Evolutionary conservation across 495 filamentous ascomycete genomes (phyloP).

Genomic region (Oidiodendron maius): DNA sequence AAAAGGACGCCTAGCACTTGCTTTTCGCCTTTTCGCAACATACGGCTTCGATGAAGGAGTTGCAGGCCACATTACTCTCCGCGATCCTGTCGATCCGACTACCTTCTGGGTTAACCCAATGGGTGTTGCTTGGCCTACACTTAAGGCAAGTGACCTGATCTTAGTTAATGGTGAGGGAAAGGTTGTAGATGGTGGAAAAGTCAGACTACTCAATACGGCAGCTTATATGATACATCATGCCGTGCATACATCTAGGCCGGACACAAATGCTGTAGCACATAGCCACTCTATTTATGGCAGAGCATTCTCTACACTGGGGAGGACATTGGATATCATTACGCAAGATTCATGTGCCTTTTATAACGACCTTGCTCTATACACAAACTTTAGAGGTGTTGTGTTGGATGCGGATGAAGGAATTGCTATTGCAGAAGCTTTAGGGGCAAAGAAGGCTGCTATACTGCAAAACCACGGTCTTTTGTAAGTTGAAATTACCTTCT

Average conservation of each 20-base stretch:
- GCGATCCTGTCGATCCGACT: slow-evolving; percentile 57
- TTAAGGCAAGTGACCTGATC: slow-evolving; percentile 65
- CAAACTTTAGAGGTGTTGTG: slow-evolving; percentile 64
- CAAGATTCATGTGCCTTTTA: slow-evolving; percentile 67
- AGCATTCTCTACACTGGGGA: slow-evolving; percentile 57
- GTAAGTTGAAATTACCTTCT: background rate
- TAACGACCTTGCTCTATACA: slow-evolving; percentile 25
- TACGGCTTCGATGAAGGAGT: too few species aligned
- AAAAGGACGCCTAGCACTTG: slow-evolving; percentile 57
- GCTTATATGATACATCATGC: slow-evolving; percentile 55
- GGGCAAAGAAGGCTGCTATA: slow-evolving; percentile 59
- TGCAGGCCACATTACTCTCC: slow-evolving; percentile 54
- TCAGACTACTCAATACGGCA: slow-evolving; percentile 56
- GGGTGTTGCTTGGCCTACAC: slow-evolving; percentile 58
- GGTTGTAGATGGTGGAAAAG: slow-evolving; percentile 58
- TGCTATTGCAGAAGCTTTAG: slow-evolving; percentile 54
- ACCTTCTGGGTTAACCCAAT: slow-evolving; percentile 79
- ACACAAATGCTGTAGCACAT: slow-evolving; percentile 65
- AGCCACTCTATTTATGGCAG: slow-evolving; percentile 63
- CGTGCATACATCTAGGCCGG: slow-evolving; percentile 60
- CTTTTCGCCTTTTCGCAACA: slow-evolving; percentile 64
- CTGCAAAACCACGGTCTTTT: slow-evolving; percentile 61
- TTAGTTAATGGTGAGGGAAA: slow-evolving; percentile 56
- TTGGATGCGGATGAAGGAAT: slow-evolving; percentile 61
- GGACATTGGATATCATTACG: slow-evolving; percentile 60